Evolutionary conservation across 495 filamentous ascomycete genomes (phyloP), one percentile per base, ranked within the genome.

Genomic region (Trichoderma erinaceum): DNA sequence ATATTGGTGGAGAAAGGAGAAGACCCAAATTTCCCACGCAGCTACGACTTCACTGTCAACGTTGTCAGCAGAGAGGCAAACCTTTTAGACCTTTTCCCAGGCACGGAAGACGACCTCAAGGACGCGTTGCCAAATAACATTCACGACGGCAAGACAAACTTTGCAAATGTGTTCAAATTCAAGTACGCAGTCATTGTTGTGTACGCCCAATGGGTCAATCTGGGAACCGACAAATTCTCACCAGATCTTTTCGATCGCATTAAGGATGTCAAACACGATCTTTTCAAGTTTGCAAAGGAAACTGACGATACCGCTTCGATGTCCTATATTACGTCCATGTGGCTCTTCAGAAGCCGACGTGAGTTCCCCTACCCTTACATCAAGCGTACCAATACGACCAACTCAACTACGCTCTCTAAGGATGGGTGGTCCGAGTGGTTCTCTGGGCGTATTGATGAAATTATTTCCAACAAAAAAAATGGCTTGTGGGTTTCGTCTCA

Each of bases 1-100:
- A 74, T 75, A 25, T 68, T 80, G 11, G 78, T 72, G 10, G 78
- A 77, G 65, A 81, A 79, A 77, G 69, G 73, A 0, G 80, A 81
- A 43, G 63, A 80, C 68, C 68, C 71, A 16, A 66, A 79, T 5
- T 52, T 46, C 43, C 43, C 43, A 11, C 43, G 43, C 12, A 46
- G 43, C 43, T 46, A 46, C 43, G 43, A 46, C 43, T 46, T 46
- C 43, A 46, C 43, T 18, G 43, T 46, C 43, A 46, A 46, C 6
- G 18, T 46, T 12, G 43, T 46, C 12, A 46, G 43, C 43, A 46
- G 43, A 46, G 43, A 46, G 43, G 6, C 43, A 18, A 46, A 46
- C 12, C 43, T 46, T 46, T 12, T 46, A 16, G 43, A 46, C 43
- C 12, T 46, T 46, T 46, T 46, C 12, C 43, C 43, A 46, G 43